Conservation (phyloP, 208 protist species). For the Acanthamoeba royreba region DNA sequence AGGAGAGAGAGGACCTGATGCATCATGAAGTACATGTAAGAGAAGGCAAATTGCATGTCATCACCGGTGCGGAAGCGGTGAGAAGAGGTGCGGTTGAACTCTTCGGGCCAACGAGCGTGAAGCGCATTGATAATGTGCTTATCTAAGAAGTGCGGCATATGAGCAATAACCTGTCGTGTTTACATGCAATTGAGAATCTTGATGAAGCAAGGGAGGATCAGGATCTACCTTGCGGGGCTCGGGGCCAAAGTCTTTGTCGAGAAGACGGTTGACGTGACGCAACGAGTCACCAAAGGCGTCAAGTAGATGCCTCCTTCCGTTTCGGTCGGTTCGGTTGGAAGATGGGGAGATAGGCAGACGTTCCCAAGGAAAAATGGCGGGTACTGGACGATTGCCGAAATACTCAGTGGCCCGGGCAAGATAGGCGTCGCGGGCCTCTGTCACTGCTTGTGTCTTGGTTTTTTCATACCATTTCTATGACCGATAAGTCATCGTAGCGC, state of each 20-base stretch:
- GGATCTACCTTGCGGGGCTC: constrained; percentile 67
- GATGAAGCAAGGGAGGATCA: background rate
- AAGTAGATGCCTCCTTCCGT: constrained; percentile 39
- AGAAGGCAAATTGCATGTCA: constrained; percentile 87
- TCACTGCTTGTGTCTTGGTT: background rate
- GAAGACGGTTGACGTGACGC: constrained; percentile 77
- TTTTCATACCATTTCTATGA: no score
- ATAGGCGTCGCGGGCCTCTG: background rate
- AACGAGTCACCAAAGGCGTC: constrained; percentile 86
- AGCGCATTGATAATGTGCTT: constrained; percentile 74
- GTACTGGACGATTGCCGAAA: background rate
- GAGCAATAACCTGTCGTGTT: constrained; percentile 62
- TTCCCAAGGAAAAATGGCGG: constrained; percentile 25
- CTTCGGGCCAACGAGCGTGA: constrained; percentile 55
- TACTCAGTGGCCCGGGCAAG: background rate
- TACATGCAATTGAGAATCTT: background rate
- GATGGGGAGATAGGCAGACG: background rate
- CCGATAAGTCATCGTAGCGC: no score
- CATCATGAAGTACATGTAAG: constrained; percentile 83
- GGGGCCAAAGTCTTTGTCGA: constrained; percentile 75
- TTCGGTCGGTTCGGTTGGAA: background rate
- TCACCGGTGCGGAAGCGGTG: constrained; percentile 65
- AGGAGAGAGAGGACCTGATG: constrained; percentile 16
- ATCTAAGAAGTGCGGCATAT: constrained; percentile 88
- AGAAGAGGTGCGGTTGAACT: constrained; percentile 79